Evolutionary conservation across 305 asterid genomes (phyloP), one percentile per base, ranked within the genome.

Genomic region (Caryopteris hybrid): DNA sequence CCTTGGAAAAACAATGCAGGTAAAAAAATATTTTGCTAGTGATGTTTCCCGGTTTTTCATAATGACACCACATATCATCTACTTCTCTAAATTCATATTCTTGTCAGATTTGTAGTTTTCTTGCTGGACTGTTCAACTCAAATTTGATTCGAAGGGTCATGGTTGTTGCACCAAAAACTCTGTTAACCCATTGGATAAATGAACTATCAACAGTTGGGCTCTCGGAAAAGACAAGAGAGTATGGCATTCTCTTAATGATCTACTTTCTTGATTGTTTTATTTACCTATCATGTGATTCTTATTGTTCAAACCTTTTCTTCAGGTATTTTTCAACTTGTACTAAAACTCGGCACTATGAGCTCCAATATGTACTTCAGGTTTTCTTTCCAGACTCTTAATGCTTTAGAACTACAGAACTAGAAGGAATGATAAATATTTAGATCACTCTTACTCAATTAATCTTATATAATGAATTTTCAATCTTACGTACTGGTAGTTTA

Each of bases 1-100:
- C 58, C 85, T 92, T 39, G 98, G 98, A 43, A 92, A 92, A 88
- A 92, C 98, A 58, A 92, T 92, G 98, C 98, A 92, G 98, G 98
- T 92, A 76, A 33, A 61, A 11, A 18, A 46, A 33, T 14, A 38
- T 66, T 52, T 38, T 58, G 41, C 58, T 56, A 20, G 14, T 61
- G 22, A 23, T 27, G 23, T 6, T 63, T 75, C 36, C 53, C 12
- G 27, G 22, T 31, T 31, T 39, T 51, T 56, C 55, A 21, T 14
- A 11, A 36, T 16, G 25, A 39, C 63, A 48, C 36, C 8, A 58
- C 22, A 13, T 46, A 14, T 52, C 25, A 55, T 50, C 69, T 65
- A 64, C 58, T 47, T 43, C 38, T 20, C 20, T 65, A 31, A 6
- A 64, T 66, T 46, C 53, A 38, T 34, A 14, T 50, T 21, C 22